A percentile compares a stretch with the other conserved stretches of the same genome.
These are phyloP conservation scores for Discostella stelligeroides DNA, from an alignment of 108 stramenopile genomes.

Conservation along the genomic window DNA sequence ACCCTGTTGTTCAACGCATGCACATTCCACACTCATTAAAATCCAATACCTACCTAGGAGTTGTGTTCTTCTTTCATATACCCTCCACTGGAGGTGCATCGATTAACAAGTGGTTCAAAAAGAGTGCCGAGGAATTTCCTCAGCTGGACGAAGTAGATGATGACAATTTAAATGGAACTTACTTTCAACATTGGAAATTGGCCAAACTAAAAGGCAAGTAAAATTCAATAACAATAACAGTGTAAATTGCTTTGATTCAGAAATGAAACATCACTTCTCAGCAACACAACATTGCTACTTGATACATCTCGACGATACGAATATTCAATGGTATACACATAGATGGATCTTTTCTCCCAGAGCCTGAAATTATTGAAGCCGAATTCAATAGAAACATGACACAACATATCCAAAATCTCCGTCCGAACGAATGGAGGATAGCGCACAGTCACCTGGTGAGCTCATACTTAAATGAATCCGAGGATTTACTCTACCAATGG, in stretches of 20 bases:
- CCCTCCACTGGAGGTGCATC: slow-evolving; percentile 25
- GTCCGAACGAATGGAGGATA: slow-evolving; percentile 47
- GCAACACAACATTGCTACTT: too few relatives aligned
- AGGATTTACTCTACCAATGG: slow-evolving; percentile 33
- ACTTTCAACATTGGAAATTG: slow-evolving; percentile 9
- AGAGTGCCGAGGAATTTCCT: slow-evolving; percentile 6
- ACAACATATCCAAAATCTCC: slow-evolving; percentile 31
- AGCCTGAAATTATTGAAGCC: background rate
- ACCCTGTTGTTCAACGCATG: too few relatives aligned
- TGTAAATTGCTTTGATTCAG: background rate
- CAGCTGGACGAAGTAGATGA: background rate
- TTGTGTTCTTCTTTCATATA: slow-evolving; percentile 34
- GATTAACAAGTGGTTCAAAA: slow-evolving; percentile 19
- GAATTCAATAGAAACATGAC: slow-evolving; percentile 8
- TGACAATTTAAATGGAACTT: background rate
- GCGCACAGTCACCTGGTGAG: slow-evolving; percentile 40
- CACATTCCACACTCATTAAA: too few relatives aligned
- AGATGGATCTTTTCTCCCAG: slow-evolving; percentile 8
- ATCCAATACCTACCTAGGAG: too few relatives aligned
- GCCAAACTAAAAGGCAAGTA: background rate
- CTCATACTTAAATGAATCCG: slow-evolving; percentile 33
- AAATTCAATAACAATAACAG: too few relatives aligned
- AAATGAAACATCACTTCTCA: background rate
- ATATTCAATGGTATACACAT: background rate
- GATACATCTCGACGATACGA: too few relatives aligned